These are phyloP conservation scores for Zygnema cylindricum DNA, from an alignment of 139 green algal species.

Conservation along the genomic window DNA sequence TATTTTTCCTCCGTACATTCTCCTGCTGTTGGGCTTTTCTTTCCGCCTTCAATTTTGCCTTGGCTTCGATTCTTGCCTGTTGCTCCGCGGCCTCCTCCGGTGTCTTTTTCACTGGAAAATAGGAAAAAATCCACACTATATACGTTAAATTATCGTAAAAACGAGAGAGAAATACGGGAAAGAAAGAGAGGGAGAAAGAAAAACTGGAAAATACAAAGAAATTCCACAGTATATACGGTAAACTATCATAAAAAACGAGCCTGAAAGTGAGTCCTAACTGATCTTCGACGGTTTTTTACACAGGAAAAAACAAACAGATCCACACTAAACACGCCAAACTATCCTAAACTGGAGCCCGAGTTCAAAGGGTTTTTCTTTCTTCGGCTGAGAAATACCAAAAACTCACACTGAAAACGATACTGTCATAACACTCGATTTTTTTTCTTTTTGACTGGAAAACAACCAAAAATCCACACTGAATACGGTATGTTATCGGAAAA, in stretches of 20 bases:
- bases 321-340: too few relatives aligned
- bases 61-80: conserved; percentile 62
- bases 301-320: too few relatives aligned
- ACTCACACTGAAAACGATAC: too few relatives aligned
- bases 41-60: conserved; percentile 38
- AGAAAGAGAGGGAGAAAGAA: neutral
- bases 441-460: neutral
- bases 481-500: neutral
- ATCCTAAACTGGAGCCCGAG: too few relatives aligned
- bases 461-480: neutral
- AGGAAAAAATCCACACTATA: neutral
- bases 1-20: conserved; percentile 61
- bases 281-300: too few relatives aligned
- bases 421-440: too few relatives aligned
- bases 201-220: too few relatives aligned
- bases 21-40: conserved; percentile 61
- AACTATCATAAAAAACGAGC: too few relatives aligned
- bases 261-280: too few relatives aligned
- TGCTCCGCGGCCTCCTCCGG: conserved; percentile 67
- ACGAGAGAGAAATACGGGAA: neutral
- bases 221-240: too few relatives aligned
- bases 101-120: conserved; percentile 68
- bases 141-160: neutral
- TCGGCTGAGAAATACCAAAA: too few relatives aligned
- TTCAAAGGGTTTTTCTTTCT: too few relatives aligned